A percentile compares a stretch with the other conserved stretches of the same genome.
Conservation (phyloP, 257 asterid species). For the Craterostigma plantagineum region DNA sequence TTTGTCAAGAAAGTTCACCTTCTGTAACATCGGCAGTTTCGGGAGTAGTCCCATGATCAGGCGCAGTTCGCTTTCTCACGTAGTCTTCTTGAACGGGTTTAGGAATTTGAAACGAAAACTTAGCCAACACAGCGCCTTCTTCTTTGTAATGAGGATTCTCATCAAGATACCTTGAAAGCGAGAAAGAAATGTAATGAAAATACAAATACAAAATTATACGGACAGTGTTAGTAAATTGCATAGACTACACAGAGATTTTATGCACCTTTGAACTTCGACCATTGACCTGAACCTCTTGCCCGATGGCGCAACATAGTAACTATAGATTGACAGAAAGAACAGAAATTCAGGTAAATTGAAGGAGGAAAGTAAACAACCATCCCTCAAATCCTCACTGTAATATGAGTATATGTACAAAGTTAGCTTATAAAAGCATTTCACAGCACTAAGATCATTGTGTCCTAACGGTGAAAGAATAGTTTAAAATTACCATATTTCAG, state of each 20-base stretch:
- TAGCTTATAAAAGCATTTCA: too few relatives aligned
- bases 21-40: slow-evolving; percentile 19
- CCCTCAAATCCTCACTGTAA: background rate
- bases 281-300: slow-evolving; percentile 58
- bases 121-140: slow-evolving; percentile 28
- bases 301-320: slow-evolving; percentile 59
- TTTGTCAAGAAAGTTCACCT: too few relatives aligned
- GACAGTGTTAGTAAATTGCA: background rate
- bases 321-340: slow-evolving; percentile 9
- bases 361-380: background rate
- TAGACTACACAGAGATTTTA: too few relatives aligned
- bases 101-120: slow-evolving; percentile 73
- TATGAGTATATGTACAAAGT: background rate
- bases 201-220: slow-evolving; percentile 2
- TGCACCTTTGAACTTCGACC: slow-evolving; percentile 43
- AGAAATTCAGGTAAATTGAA: background rate
- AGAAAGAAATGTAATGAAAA: slow-evolving; percentile 9
- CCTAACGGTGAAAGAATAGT: too few relatives aligned
- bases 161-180: slow-evolving; percentile 34
- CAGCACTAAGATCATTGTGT: too few relatives aligned
- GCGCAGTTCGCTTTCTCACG: slow-evolving; percentile 37
- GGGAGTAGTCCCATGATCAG: slow-evolving; percentile 19
- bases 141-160: slow-evolving; percentile 36
- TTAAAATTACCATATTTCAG: too few relatives aligned
- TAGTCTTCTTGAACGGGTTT: slow-evolving; percentile 55